phyloP scores from a whole-genome alignment of 2,329 filamentous ascomycete genomes.

The Boeremia exigua region DNA sequence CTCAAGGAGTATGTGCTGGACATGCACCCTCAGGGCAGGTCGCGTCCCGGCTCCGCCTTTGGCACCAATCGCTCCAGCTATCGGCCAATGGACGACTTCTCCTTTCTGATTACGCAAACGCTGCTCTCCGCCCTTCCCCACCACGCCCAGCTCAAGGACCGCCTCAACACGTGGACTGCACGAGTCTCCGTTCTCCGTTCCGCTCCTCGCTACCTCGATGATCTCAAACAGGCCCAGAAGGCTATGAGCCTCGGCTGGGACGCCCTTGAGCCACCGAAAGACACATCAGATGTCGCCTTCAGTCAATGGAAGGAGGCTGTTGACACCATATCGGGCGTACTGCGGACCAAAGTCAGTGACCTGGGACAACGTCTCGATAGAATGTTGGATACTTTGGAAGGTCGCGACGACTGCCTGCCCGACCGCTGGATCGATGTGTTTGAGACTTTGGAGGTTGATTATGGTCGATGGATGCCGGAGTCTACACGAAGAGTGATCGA shows the following conservation, averaged over 20 bases:
- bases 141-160: slow-evolving; percentile 72
- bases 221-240: slow-evolving; percentile 68
- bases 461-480: slow-evolving; percentile 79
- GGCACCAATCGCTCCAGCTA: slow-evolving; percentile 54
- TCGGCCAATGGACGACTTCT: slow-evolving; percentile 83
- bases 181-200: slow-evolving; percentile 77
- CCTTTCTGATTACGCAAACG: slow-evolving; percentile 87
- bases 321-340: slow-evolving; percentile 62
- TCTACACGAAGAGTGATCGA: slow-evolving; percentile 77
- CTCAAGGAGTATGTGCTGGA: slow-evolving; percentile 87
- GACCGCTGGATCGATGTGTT: slow-evolving; percentile 87
- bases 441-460: slow-evolving; percentile 78
- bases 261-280: slow-evolving; percentile 56
- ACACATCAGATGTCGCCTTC: slow-evolving; percentile 43
- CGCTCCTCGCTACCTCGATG: slow-evolving; percentile 70
- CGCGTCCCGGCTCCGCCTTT: slow-evolving; percentile 54
- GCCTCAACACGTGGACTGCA: slow-evolving; percentile 80
- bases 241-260: slow-evolving; percentile 72
- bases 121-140: slow-evolving; percentile 88
- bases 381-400: slow-evolving; percentile 87
- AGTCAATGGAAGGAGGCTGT: slow-evolving; percentile 48
- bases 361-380: slow-evolving; percentile 78
- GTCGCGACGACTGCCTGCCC: slow-evolving; percentile 80
- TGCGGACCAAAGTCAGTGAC: slow-evolving; percentile 72
- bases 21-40: slow-evolving; percentile 67